These are phyloP conservation scores for Vachellia collinsii DNA, from an alignment of 306 rosid genomes.

Conservation along the genomic window DNA sequence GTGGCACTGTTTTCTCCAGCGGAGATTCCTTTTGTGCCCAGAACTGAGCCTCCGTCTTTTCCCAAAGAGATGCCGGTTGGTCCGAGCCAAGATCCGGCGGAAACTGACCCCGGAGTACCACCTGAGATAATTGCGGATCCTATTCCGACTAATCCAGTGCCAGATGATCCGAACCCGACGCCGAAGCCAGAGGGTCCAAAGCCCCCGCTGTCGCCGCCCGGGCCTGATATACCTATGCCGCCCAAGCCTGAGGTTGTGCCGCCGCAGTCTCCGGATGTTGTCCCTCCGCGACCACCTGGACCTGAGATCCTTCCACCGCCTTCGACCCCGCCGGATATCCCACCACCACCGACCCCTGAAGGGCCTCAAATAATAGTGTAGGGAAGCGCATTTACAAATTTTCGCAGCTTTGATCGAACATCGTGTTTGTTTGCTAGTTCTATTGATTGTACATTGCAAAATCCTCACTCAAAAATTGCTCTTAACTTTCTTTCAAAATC, in stretches of 20 bases:
- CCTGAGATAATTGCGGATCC: constrained; percentile 50
- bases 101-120: constrained; percentile 34
- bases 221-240: constrained; percentile 38
- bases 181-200: constrained; percentile 51
- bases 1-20: constrained; percentile 18
- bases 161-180: constrained; percentile 35
- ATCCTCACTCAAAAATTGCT: background rate
- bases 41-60: constrained; percentile 28
- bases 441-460: background rate
- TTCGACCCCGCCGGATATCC: constrained; percentile 38
- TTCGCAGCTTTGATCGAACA: background rate
- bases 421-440: background rate
- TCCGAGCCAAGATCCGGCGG: constrained; percentile 42
- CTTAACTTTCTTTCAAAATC: no score
- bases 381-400: background rate
- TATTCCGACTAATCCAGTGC: constrained; percentile 30
- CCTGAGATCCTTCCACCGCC: constrained; percentile 63
- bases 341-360: constrained; percentile 39
- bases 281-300: constrained; percentile 39
- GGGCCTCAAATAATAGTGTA: constrained; percentile 29
- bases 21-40: constrained; percentile 36
- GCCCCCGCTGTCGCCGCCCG: constrained; percentile 51
- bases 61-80: constrained; percentile 40
- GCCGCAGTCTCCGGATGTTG: constrained; percentile 29
- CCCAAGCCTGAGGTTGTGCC: constrained; percentile 49